Evolutionary conservation across 768 basidiomycete species (phyloP), one percentile per base, ranked within the genome.

Genomic region (Hygrocybe punicea): DNA sequence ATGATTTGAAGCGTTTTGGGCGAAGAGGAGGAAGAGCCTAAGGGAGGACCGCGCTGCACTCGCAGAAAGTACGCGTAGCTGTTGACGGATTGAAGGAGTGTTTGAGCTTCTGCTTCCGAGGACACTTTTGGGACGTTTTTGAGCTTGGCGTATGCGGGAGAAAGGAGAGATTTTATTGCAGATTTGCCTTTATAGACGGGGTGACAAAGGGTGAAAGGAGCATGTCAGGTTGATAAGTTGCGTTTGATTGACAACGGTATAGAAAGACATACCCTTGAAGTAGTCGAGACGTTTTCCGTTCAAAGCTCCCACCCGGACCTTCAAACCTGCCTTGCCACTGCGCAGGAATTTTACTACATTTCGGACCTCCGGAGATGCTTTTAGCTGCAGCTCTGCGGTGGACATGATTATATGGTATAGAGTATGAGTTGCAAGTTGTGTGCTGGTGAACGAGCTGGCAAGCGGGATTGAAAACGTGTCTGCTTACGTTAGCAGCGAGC

Each of bases 241-340:
- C n/a, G n/a, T n/a, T n/a, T n/a, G n/a, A n/a, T n/a, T n/a, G n/a
- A n/a, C n/a, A n/a, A n/a, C n/a, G n/a, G n/a, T n/a, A n/a, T n/a
- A n/a, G n/a, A n/a, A n/a, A n/a, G n/a, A 67, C 80, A 63, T 51
- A 94, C 96, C 97, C 78, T 94, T 99, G 81, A 98, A 99, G 75
- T 98, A 99, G 72, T 98, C 96, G 51, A 95, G 75, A 35, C 96
- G 86, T 73, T 96, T 97, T 21, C 96, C 96, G 64, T 92, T 92
- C 66, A 98, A 75, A 8, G 94, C 89, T 19, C 97, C 97, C 9
- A 89, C 86, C 61, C 92, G 82, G 53, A 87, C 82, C 77, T 97
- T 98, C 65, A 98, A 84, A 2, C 92, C 92, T 13, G 91, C 80
- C 65, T 85, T 87, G 63, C 89, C 86, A 62, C 89, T 86, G 45